Evolutionary conservation across 2,329 filamentous ascomycete genomes (phyloP), one percentile per base, ranked within the genome.

Genomic region (Ascochyta rabiei): DNA sequence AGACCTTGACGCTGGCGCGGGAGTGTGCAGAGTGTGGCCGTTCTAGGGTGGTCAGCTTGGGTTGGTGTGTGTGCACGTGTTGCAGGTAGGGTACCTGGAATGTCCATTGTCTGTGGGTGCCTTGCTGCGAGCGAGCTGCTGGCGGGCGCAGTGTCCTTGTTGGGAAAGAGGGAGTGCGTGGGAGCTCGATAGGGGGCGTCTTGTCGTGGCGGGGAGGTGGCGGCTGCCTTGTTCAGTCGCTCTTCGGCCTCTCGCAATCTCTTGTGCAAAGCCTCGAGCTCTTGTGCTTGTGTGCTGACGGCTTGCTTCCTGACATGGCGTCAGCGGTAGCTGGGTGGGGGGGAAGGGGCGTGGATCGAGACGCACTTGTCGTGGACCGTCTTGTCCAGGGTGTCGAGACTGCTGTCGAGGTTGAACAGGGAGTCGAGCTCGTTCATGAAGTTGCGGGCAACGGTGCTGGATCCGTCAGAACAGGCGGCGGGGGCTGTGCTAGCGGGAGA

Each of bases 381-480:
- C 73, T 88, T 82, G 69, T 89, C 86, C 31, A 96, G 82, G 59
- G 89, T 84, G 69, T 88, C 85, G 54, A 95, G 76, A 64, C 88
- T 88, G 75, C 87, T 89, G 66, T 95, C 90, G 71, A 97, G 87
- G 70, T 89, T 89, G 80, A 97, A 97, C 66, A 96, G 89, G 73
- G 91, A 89, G 80, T 93, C 89, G 57, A 97, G 82, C 74, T 93
- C 90, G 39, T 86, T 82, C 56, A 91, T 93, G 78, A 97, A 96
- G 72, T 89, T 91, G 67, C 86, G 89, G 48, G 92, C 93, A 76
- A 96, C 87, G 57, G 90, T 95, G 61, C 93, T 96, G 76, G 41
- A 53, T 64, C 71, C 43, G 65, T 72, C 57, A 73, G 70, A 56
- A 53, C 39, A 28, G 19, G 53, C 40, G 56, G 62, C 40, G 56